Evolutionary conservation across 2,329 filamentous ascomycete species (phyloP).

Genomic region (Aspergillus hiratsukae): DNA sequence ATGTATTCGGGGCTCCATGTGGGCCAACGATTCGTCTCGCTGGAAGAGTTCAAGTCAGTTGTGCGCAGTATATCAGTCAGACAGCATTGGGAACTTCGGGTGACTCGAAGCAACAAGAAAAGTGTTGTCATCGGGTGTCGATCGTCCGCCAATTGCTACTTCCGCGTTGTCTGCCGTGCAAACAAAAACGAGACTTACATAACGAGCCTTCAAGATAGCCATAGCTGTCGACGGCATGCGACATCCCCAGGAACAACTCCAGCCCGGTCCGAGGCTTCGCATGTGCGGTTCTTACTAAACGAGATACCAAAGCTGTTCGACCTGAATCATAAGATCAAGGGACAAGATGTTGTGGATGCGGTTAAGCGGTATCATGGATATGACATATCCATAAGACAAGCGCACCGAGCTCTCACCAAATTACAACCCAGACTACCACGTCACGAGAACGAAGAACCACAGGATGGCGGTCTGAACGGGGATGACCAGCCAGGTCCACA

Average conservation of each 20-base stretch:
- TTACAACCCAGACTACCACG: slow-evolving; percentile 28
- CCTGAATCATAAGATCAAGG: slow-evolving; percentile 32
- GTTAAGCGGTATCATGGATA: slow-evolving; percentile 40
- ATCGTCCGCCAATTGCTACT: slow-evolving; percentile 35
- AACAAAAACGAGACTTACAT: slow-evolving; percentile 40
- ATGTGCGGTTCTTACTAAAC: slow-evolving; percentile 35
- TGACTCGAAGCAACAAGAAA: slow-evolving; percentile 39
- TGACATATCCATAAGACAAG: slow-evolving; percentile 37
- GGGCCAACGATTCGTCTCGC: slow-evolving; percentile 34
- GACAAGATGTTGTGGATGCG: slow-evolving; percentile 37
- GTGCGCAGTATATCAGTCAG: slow-evolving; percentile 39
- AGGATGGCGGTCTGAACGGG: slow-evolving; percentile 20
- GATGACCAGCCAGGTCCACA: slow-evolving; percentile 23
- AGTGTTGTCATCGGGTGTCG: slow-evolving; percentile 40
- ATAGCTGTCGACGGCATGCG: slow-evolving; percentile 32
- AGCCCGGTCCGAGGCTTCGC: slow-evolving; percentile 38
- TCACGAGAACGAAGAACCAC: slow-evolving; percentile 18
- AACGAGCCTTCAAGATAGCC: slow-evolving; percentile 36
- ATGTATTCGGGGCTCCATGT: slow-evolving; percentile 38
- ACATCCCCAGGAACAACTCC: slow-evolving; percentile 27
- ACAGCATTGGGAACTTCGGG: slow-evolving; percentile 39
- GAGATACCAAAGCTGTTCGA: slow-evolving; percentile 40
- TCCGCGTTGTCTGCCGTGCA: slow-evolving; percentile 38
- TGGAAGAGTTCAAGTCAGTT: slow-evolving; percentile 37
- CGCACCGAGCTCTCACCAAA: slow-evolving; percentile 35